Conservation (phyloP, 2,329 filamentous ascomycete species). For the Beauveria caledonica region DNA sequence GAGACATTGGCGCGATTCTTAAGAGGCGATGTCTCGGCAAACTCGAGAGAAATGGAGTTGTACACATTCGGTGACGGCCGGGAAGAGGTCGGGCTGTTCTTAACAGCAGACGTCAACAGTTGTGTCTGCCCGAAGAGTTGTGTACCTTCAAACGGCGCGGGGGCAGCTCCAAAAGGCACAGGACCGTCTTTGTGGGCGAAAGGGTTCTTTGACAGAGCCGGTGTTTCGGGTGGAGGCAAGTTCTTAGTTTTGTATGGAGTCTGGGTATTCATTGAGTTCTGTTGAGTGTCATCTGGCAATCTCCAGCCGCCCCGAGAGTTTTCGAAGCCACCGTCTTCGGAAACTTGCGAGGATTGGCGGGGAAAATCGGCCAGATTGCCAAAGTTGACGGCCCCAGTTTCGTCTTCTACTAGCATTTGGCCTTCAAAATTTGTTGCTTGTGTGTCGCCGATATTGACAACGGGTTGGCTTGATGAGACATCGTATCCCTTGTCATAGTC, state of each 20-base stretch:
- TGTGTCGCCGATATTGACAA: slow-evolving; percentile 15
- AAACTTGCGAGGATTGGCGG: slow-evolving; percentile 32
- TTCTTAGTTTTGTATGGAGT: slow-evolving; percentile 25
- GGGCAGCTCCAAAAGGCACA: slow-evolving; percentile 24
- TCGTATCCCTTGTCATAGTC: slow-evolving; percentile 42
- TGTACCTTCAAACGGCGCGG: slow-evolving; percentile 30
- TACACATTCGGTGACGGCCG: slow-evolving; percentile 44
- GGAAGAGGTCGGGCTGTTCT: slow-evolving; percentile 49
- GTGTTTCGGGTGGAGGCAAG: slow-evolving; percentile 37
- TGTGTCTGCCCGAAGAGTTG: slow-evolving; percentile 51
- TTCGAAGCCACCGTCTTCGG: slow-evolving; percentile 32
- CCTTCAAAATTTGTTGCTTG: slow-evolving; percentile 24
- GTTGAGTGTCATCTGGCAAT: slow-evolving; percentile 24
- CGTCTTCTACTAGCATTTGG: slow-evolving; percentile 35
- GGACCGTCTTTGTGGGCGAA: slow-evolving; percentile 22
- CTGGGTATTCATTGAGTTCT: slow-evolving; percentile 21
- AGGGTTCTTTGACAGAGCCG: slow-evolving; percentile 39
- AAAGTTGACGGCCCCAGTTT: slow-evolving; percentile 43
- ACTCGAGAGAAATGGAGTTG: slow-evolving; percentile 39
- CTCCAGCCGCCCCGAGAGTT: slow-evolving; percentile 33
- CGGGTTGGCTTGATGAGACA: slow-evolving; percentile 21
- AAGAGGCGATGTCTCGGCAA: slow-evolving; percentile 37
- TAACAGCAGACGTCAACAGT: slow-evolving; percentile 41
- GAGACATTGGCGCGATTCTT: slow-evolving; percentile 41
- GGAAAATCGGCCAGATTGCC: slow-evolving; percentile 27